These are phyloP conservation scores for Urtica urens DNA, from an alignment of 306 rosid species.

Conservation along the genomic window DNA sequence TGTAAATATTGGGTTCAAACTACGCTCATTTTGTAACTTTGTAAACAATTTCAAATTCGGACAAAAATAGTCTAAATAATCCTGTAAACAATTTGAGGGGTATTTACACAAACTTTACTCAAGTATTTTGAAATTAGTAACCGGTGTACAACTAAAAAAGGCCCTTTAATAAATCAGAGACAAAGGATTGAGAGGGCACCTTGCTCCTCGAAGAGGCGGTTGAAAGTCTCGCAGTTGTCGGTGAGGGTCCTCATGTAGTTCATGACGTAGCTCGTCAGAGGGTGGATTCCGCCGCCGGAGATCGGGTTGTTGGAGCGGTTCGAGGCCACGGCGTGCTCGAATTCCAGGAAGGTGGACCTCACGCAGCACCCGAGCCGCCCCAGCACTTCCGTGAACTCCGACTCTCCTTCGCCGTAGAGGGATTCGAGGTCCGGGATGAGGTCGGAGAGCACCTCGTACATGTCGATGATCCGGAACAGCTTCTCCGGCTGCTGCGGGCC, in stretches of 20 bases:
- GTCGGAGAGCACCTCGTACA: constrained; percentile 76
- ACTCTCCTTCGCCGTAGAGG: constrained; percentile 62
- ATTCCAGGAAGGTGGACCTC: constrained; percentile 52
- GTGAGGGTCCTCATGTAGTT: constrained; percentile 65
- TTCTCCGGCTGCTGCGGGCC: constrained; percentile 91
- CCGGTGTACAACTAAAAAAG: no score
- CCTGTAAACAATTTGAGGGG: no score
- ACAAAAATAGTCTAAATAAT: no score
- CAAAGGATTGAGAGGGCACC: no score
- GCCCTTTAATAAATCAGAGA: no score
- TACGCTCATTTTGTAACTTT: no score
- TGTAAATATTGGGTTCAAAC: no score
- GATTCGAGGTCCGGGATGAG: constrained; percentile 57
- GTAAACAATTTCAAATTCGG: no score
- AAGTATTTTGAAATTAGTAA: no score
- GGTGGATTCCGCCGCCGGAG: constrained; percentile 82
- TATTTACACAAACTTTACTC: no score
- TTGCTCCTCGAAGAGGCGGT: constrained; percentile 49
- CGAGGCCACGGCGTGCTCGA: constrained; percentile 57
- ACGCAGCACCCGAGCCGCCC: constrained; percentile 64
- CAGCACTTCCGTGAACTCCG: constrained; percentile 58
- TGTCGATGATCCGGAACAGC: constrained; percentile 65
- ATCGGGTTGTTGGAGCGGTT: constrained; percentile 48
- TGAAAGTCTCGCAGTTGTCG: constrained; percentile 48
- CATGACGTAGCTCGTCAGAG: constrained; percentile 76